Conservation (phyloP, 1,284 basidiomycete genomes). For the Rhodotorula mucilaginosa region DNA sequence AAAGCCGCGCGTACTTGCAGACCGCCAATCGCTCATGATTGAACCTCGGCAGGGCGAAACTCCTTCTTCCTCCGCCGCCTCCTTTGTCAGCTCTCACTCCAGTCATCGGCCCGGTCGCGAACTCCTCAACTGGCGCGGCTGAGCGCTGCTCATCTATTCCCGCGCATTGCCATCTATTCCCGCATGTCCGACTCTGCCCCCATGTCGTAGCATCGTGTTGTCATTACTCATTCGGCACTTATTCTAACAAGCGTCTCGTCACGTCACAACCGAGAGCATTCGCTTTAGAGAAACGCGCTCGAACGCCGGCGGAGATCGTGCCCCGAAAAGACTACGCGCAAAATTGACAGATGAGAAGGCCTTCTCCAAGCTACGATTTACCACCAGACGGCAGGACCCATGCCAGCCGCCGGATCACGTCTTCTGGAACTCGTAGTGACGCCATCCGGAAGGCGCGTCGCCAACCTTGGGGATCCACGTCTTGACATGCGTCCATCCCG, state of each 20-base stretch:
- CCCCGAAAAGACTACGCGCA: no score
- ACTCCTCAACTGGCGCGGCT: conserved; percentile 18
- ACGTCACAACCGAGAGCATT: no score
- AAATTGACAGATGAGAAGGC: no score
- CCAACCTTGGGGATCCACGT: background rate
- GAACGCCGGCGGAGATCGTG: no score
- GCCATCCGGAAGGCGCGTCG: background rate
- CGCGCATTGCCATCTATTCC: no score
- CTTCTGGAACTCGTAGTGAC: background rate
- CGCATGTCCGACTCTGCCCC: no score
- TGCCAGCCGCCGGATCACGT: background rate
- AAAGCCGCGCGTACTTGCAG: background rate
- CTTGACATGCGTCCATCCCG: conserved; percentile 16
- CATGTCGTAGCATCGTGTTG: background rate
- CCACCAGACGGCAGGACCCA: background rate
- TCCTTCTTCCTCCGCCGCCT: conserved; percentile 7
- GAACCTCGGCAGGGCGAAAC: conserved; percentile 20
- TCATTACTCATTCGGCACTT: background rate
- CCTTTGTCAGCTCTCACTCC: conserved; percentile 7
- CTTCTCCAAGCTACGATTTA: no score
- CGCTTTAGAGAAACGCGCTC: no score
- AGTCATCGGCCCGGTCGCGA: conserved; percentile 1
- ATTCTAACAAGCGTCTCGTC: no score
- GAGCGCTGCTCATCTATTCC: background rate
- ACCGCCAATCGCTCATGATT: conserved; percentile 36